Evolutionary conservation across 805 yeast genomes (phyloP).

Genomic region (Candida caryicola): DNA sequence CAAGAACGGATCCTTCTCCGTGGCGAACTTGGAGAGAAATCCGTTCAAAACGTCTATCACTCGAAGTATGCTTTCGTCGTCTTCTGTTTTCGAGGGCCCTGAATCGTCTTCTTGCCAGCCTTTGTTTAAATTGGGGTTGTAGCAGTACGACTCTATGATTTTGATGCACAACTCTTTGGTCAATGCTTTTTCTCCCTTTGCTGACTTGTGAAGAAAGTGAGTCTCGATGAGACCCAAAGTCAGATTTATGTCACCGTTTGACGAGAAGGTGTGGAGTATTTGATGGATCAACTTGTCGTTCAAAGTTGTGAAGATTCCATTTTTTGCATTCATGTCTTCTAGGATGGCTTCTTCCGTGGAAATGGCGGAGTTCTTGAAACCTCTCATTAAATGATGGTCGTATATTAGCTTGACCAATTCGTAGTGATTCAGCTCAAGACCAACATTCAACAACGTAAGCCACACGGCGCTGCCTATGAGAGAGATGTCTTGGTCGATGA

Average conservation of each 20-base stretch:
- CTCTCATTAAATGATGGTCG: constrained; percentile 29
- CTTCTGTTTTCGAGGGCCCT: constrained; percentile 4
- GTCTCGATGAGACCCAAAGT: constrained; percentile 34
- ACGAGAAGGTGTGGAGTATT: constrained; percentile 30
- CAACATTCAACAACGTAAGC: constrained; percentile 23
- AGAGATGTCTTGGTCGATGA: background rate
- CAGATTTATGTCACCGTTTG: constrained; percentile 37
- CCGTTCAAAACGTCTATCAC: constrained; percentile 33
- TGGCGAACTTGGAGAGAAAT: constrained; percentile 16
- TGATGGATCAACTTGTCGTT: constrained; percentile 22
- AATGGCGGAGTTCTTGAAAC: constrained; percentile 16
- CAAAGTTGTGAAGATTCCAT: constrained; percentile 16
- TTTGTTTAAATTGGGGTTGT: constrained; percentile 10
- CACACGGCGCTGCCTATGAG: constrained; percentile 15
- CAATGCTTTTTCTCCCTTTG: constrained; percentile 32
- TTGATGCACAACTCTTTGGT: constrained; percentile 31
- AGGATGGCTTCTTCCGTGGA: constrained; percentile 26
- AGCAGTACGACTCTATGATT: constrained; percentile 37
- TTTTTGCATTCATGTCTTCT: constrained; percentile 6
- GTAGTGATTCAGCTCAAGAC: constrained; percentile 24
- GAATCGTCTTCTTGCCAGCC: constrained; percentile 10
- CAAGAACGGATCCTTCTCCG: constrained; percentile 9
- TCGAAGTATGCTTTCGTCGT: constrained; percentile 26
- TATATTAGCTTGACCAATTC: constrained; percentile 26
- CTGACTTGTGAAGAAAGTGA: constrained; percentile 30